Percentiles rank a stretch among this genome's conserved stretches.
Evolutionary conservation across 2,329 filamentous ascomycete genomes (phyloP).

Genomic region (Penicillium sp.): DNA sequence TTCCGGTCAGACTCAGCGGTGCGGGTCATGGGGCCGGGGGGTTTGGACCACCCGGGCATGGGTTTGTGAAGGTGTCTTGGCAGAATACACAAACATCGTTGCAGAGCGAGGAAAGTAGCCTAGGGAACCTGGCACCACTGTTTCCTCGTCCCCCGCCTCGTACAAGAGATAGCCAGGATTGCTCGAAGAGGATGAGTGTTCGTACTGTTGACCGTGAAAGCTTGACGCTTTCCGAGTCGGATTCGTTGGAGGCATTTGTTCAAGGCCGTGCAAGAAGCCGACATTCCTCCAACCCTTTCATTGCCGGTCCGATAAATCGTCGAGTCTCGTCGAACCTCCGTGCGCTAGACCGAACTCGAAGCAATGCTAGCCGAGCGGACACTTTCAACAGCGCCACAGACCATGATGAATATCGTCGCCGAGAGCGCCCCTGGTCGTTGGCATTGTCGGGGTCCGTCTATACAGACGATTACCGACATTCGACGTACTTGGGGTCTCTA

Average conservation of each 20-base stretch:
- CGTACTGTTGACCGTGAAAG: conserved; percentile 37
- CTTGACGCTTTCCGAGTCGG: conserved; percentile 39
- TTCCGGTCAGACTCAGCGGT: conserved; percentile 47
- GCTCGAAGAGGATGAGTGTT: conserved; percentile 37
- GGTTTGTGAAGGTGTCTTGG: conserved; percentile 44
- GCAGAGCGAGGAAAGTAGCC: conserved; percentile 40
- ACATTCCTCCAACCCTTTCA: conserved; percentile 45
- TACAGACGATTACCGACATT: conserved; percentile 40
- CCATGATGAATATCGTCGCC: conserved; percentile 38
- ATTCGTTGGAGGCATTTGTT: conserved; percentile 46
- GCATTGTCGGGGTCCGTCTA: conserved; percentile 43
- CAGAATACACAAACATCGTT: conserved; percentile 42
- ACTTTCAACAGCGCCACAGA: conserved; percentile 40
- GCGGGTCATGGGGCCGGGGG: conserved; percentile 49
- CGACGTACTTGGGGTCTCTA: conserved; percentile 35
- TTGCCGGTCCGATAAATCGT: conserved; percentile 41
- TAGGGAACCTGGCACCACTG: conserved; percentile 42
- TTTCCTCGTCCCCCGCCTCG: conserved; percentile 41
- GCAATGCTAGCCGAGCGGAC: conserved; percentile 41
- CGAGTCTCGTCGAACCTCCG: conserved; percentile 40
- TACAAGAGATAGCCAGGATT: conserved; percentile 33
- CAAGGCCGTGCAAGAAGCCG: conserved; percentile 44
- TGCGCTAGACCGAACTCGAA: conserved; percentile 41
- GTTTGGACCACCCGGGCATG: conserved; percentile 41
- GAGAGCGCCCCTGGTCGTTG: conserved; percentile 40